Base-by-base conservation (phyloP, 306 rosid genomes). In the Trifolium repens region DNA sequence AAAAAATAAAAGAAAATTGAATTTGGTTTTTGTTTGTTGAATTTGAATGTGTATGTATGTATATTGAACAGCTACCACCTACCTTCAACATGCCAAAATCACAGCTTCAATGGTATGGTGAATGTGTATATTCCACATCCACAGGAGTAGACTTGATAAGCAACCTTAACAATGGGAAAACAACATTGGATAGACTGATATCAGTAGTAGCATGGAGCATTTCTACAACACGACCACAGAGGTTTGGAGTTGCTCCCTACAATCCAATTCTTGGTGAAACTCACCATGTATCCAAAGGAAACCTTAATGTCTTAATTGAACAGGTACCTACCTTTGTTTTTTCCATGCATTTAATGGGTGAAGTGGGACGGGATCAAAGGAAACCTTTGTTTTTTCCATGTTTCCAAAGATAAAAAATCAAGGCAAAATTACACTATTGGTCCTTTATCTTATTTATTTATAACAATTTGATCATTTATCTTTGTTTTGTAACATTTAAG, bases 231-330 rank as follows among this genome's bases (percentile, higher is more conserved):
- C 92, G 96, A 61, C 96, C 94, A 14, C 4, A 50, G 30, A 66
- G 13, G 5, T 87, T 89, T 58, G 96, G 98, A 12, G 71, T 81
- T 78, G 87, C 87, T 66, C 94, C 94, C 19, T 90, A 75, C 68
- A 92, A 92, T 71, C 90, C 98, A 5, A 82, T 85, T 83, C 92
- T 92, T 49, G 96, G 91, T 19, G 98, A 93, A 77, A 93, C 96
- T 19, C 96, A 93, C 71, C 94, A 93, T 85, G 91, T 84, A 52
- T 84, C 96, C 39, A 75, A 80, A 11, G 87, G 84, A 49, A 71
- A 57, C 54, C 85, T 93, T 59, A 87, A 87, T 13, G 79, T 93
- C 47, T 87, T 90, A 34, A 66, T 89, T 6, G 96, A 93, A 47
- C 92, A 93, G 91, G 98, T 92, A 60, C 0, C 47, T 24, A 52